Evolutionary conservation across 1,284 basidiomycete genomes (phyloP), one percentile per base, ranked within the genome.

Genomic region (Coriolopsis trogii): DNA sequence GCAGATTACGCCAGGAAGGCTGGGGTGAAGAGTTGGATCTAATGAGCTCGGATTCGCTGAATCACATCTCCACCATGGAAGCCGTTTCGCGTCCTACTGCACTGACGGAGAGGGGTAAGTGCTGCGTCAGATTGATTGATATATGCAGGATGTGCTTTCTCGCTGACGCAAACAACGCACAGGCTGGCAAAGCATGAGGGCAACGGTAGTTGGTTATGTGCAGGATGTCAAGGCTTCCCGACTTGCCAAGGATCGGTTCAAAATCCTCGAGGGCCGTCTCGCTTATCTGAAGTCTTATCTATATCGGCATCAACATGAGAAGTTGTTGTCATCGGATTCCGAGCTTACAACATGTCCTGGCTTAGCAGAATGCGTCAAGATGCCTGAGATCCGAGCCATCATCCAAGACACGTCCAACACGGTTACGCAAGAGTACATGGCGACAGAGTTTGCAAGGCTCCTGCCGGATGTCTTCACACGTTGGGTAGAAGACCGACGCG

Each of bases 361-460:
- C 16, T 16, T 48, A 9, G 37, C 33, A 12, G 54, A 56, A 18
- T 49, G 56, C 44, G 56, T 46, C 38, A 16, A 30, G 26, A 40
- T 33, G 41, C 49, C 31, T 18, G n/a, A 50, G 20, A 23, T 51
- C 39, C 28, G 29, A 12, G 29, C 24, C 6, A 40, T 43, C 29
- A 37, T 54, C 16, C 21, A 20, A 39, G 37, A 39, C 21, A 39
- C 20, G 37, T 25, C 37, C 7, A 15, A 10, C 8, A 23, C 13
- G 21, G 10, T 24, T 12, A 39, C 37, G 21, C 12, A 21, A 6
- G 37, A 23, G 18, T 23, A 6, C 10, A 15, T 39, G 3, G 13
- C 9, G 23, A n/a, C 37, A 12, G 25, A 39, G 21, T 24, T 39
- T 24, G n/a, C 4, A 4, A 6, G 15, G 10, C n/a, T 39, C 20